A percentile compares a stretch with the other conserved stretches of the same genome.
Conservation (phyloP, 176 grass and related monocot genomes). For the Bothriochloa decipiens region DNA sequence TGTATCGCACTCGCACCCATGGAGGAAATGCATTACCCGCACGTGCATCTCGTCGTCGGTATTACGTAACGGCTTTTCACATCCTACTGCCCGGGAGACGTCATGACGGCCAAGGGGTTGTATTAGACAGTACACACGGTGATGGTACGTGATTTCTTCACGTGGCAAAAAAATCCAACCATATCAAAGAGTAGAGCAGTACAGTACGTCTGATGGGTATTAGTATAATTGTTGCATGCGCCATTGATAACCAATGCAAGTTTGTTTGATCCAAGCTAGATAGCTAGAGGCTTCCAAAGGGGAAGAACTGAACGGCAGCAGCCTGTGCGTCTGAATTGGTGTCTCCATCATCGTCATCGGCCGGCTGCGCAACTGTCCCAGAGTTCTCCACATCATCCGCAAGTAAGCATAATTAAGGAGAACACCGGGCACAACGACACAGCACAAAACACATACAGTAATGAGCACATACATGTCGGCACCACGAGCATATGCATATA, state of each 20-base stretch:
- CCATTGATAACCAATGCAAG: neutral
- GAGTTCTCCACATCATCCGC: neutral
- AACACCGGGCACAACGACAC: neutral
- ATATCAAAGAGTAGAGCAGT: neutral
- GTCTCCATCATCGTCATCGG: neutral
- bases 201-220: neutral
- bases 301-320: neutral
- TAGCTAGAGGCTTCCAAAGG: neutral
- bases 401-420: neutral
- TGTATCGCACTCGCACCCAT: no score
- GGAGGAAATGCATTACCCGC: neutral
- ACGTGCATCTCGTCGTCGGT: neutral
- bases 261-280: neutral
- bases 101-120: neutral
- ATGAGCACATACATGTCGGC: neutral
- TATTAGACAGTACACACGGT: neutral
- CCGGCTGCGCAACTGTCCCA: neutral
- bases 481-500: neutral
- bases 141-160: neutral
- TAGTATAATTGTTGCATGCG: neutral
- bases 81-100: neutral
- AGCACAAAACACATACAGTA: neutral
- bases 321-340: slow-evolving; percentile 6
- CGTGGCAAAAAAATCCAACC: neutral
- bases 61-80: neutral